Base-by-base conservation (phyloP, 2,329 filamentous ascomycete genomes). In the Paecilomyces niveus region DNA sequence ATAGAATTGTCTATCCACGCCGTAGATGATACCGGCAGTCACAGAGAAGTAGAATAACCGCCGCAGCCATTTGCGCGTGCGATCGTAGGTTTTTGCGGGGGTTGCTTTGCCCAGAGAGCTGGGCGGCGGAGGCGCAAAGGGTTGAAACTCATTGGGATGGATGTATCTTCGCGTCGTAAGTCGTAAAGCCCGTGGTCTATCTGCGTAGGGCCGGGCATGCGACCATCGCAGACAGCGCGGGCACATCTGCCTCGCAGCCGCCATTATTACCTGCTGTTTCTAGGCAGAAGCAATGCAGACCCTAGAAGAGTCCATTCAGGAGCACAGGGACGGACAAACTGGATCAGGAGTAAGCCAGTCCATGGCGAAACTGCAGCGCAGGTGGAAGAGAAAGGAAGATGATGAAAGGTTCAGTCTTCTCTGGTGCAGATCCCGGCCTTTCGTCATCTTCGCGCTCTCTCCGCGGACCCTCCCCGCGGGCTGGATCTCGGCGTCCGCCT, bases 71-170 rank as follows among this genome's bases (percentile, higher is more conserved):
- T 84, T 89, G 57, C 87, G 83, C 22, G 85, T 82, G 33, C 85
- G 84, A 15, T 80, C 82, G 70, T 90, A 96, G 59, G 87, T 82
- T 70, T 88, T 91, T 10, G 89, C 86, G 8, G 84, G 80, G 21
- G 78, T 80, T 0, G 92, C 88, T 57, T 83, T 85, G 55, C 91
- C 91, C 31, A 97, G 82, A 39, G 89, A 89, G 60, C 83, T 83
- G 5, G 92, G 92, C 3, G 89, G 85, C 0, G 92, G 92, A 5
- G 92, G 92, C 0, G 84, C 81, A 65, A 92, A 83, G 13, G 86
- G 84, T 62, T 86, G 80, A 70, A 86, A 90, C 60, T 79, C 78
- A 55, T 72, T 66, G 1, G 72, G 65, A 62, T 76, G 73, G 39
- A 72, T 63, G 62, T 63, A 62, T 61, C 70, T 66, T 26, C 62